These are phyloP conservation scores for Pyrenophora graminea DNA, from an alignment of 2,329 filamentous ascomycete genomes.

Conservation along the genomic window DNA sequence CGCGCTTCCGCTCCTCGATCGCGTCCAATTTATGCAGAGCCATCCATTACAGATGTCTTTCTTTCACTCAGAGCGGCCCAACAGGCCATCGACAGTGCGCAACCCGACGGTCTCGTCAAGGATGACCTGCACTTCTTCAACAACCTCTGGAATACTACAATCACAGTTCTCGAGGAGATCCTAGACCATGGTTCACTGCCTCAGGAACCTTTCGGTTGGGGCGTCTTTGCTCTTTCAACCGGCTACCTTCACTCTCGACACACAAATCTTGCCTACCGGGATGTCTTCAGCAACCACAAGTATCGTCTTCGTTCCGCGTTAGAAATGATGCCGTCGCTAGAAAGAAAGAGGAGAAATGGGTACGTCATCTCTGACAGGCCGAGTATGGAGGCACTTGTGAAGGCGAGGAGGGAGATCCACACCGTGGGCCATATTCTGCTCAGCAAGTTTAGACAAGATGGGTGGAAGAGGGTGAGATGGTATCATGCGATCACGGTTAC, in stretches of 20 bases:
- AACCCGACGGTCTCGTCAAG: conserved; percentile 13
- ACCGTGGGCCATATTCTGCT: conserved; percentile 21
- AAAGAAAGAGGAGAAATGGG: not conserved
- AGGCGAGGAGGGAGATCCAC: conserved; percentile 23
- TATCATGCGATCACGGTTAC: conserved; percentile 22
- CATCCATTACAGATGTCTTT: conserved; percentile 13
- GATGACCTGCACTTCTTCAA: conserved; percentile 23
- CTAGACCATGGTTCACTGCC: conserved; percentile 11
- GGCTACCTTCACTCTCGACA: conserved; percentile 18
- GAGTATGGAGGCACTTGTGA: conserved; percentile 6
- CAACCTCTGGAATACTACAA: conserved; percentile 16
- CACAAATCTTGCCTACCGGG: not conserved
- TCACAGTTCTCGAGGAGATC: conserved; percentile 17
- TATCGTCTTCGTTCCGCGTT: conserved; percentile 20
- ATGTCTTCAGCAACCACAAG: conserved; percentile 16
- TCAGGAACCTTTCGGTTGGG: conserved; percentile 26
- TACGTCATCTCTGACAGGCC: not conserved
- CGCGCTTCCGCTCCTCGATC: conserved; percentile 1
- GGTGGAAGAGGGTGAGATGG: conserved; percentile 23
- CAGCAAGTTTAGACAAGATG: conserved; percentile 18
- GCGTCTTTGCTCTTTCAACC: conserved; percentile 19
- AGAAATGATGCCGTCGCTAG: conserved; percentile 10
- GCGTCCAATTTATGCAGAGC: not conserved
- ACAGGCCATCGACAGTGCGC: conserved; percentile 16
- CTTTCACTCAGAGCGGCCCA: conserved; percentile 25